These are phyloP conservation scores for Escovopsis sp. DNA, from an alignment of 2,329 filamentous ascomycete genomes.

Conservation along the genomic window DNA sequence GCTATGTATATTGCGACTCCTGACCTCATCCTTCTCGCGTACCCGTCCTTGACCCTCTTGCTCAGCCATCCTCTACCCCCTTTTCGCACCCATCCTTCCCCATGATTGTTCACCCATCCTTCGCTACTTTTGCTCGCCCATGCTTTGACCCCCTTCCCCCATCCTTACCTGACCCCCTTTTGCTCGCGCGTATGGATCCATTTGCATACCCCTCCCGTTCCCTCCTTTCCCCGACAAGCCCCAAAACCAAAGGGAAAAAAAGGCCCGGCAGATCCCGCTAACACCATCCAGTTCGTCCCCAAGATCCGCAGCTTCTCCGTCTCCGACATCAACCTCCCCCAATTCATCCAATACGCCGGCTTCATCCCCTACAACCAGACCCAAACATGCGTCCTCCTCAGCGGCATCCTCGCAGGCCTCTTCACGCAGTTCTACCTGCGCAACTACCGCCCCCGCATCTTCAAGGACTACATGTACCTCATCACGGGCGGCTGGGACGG, in stretches of 20 bases:
- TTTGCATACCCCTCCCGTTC: too few relatives aligned
- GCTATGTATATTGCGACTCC: too few relatives aligned
- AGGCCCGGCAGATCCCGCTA: conserved; percentile 1
- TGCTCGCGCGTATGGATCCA: too few relatives aligned
- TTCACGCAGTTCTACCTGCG: conserved; percentile 36
- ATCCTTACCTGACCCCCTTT: too few relatives aligned
- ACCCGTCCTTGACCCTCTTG: too few relatives aligned
- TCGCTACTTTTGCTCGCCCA: too few relatives aligned
- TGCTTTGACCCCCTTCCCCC: too few relatives aligned
- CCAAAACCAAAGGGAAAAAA: too few relatives aligned
- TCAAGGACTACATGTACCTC: conserved; percentile 38
- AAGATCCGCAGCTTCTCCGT: conserved; percentile 26
- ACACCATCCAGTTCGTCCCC: conserved; percentile 25
- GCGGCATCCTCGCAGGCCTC: conserved; percentile 28
- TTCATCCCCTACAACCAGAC: conserved; percentile 38
- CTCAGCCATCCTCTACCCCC: too few relatives aligned
- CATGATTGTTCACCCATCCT: too few relatives aligned
- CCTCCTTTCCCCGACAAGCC: not conserved
- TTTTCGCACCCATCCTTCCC: too few relatives aligned
- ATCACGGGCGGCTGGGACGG: conserved; percentile 38
- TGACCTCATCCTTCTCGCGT: too few relatives aligned
- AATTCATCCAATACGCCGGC: conserved; percentile 38
- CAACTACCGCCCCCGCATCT: conserved; percentile 34
- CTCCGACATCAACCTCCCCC: conserved; percentile 33
- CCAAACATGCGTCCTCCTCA: conserved; percentile 39